These are phyloP conservation scores for Chlorella vulgaris DNA, from an alignment of 139 green algal species.

Conservation along the genomic window DNA sequence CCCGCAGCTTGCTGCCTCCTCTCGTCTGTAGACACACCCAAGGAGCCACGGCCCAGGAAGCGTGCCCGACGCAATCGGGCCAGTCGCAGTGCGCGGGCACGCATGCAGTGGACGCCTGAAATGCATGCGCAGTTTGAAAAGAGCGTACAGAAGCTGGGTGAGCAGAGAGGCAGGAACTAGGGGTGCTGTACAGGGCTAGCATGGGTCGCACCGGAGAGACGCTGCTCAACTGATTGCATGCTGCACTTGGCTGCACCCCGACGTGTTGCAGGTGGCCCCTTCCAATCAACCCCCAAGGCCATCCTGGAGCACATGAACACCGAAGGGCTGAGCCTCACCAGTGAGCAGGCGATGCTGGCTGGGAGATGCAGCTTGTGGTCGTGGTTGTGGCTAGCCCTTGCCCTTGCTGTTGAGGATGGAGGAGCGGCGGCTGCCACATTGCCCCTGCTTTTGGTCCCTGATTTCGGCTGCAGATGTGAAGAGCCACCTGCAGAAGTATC, in stretches of 20 bases:
- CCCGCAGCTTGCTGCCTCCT: no score
- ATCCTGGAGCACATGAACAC: conserved; percentile 7
- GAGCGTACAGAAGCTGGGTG: conserved; percentile 10
- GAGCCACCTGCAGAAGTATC: conserved; percentile 14
- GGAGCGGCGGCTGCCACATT: no score
- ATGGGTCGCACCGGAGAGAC: not conserved
- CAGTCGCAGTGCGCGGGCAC: not conserved
- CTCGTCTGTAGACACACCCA: no score
- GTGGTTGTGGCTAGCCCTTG: not conserved
- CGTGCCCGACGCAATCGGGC: not conserved
- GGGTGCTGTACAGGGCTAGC: not conserved
- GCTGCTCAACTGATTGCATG: not conserved
- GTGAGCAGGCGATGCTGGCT: not conserved
- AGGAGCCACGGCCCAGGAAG: no score
- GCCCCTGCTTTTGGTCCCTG: not conserved
- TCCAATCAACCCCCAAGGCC: conserved; percentile 8
- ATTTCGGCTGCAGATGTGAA: not conserved
- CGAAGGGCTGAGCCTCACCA: not conserved
- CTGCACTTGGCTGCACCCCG: no score
- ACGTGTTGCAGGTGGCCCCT: conserved; percentile 17
- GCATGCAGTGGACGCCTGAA: not conserved
- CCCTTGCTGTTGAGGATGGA: not conserved
- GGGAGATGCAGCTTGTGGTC: not conserved
- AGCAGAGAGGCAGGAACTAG: not conserved
- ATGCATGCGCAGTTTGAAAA: conserved; percentile 4